A percentile compares a stretch with the other conserved stretches of the same genome.
Evolutionary conservation across 176 grass and related monocot genomes (phyloP).

Genomic region (Ampelocalamus luodianensis): DNA sequence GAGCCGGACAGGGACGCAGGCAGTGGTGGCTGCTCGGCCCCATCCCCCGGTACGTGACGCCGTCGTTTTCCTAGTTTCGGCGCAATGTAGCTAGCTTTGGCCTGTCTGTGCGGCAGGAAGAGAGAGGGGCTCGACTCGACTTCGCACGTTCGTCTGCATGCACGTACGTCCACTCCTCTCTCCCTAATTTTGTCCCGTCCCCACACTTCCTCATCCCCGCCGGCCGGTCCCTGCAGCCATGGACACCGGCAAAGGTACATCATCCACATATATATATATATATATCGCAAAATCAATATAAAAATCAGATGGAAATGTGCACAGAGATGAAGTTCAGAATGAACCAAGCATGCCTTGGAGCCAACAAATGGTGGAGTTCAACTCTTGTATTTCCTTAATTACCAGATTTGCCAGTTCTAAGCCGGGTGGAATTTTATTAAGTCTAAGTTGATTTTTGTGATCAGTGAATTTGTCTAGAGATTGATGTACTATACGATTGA

Average conservation of each 20-base stretch:
- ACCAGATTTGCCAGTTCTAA: too few species aligned
- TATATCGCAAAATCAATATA: background rate
- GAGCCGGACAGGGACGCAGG: background rate
- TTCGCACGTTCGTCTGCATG: background rate
- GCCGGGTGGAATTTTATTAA: too few species aligned
- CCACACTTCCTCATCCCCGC: background rate
- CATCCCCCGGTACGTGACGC: background rate
- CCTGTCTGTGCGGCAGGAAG: background rate
- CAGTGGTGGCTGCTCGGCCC: background rate
- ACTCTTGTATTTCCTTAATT: too few species aligned
- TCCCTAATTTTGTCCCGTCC: background rate
- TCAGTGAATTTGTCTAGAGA: too few species aligned
- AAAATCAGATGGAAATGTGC: background rate
- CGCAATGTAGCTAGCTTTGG: background rate
- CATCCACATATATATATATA: background rate
- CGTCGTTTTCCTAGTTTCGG: conserved; percentile 26
- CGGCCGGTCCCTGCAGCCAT: background rate
- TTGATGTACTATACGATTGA: too few species aligned
- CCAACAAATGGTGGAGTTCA: too few species aligned
- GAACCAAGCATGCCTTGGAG: too few species aligned
- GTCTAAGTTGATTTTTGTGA: too few species aligned
- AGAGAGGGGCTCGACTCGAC: background rate
- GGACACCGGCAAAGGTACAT: background rate
- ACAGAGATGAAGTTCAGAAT: too few species aligned
- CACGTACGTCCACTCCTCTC: background rate